A percentile compares a stretch with the other conserved stretches of the same genome.
Evolutionary conservation across 306 rosid species (phyloP).

Genomic region (Vigna radiata): DNA sequence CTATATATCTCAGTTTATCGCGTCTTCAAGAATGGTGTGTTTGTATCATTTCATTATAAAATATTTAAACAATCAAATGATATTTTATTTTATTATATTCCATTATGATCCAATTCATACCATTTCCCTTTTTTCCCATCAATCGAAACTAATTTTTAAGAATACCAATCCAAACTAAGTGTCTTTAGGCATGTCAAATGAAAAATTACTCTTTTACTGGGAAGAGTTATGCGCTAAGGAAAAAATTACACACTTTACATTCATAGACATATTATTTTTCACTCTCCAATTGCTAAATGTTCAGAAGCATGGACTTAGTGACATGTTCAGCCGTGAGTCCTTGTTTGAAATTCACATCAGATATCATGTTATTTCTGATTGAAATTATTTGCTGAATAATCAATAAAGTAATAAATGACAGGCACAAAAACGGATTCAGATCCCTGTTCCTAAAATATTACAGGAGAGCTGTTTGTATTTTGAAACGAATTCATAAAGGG

Average conservation of each 20-base stretch:
- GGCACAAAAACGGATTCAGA: constrained; percentile 8
- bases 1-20: no score
- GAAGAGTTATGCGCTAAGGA: not conserved
- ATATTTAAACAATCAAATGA: not conserved
- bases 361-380: not conserved
- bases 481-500: not conserved
- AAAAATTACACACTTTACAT: no score
- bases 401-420: not conserved
- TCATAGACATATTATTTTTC: no score
- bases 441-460: constrained; percentile 19
- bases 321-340: not conserved
- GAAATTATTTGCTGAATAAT: constrained; percentile 25
- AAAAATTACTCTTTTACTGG: not conserved
- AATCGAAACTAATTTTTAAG: no score
- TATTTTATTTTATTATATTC: not conserved
- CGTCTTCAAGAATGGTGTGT: no score
- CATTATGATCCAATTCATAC: no score
- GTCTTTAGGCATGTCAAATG: no score
- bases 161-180: no score
- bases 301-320: not conserved
- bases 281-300: no score
- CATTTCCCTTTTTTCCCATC: no score
- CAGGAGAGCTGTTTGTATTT: not conserved
- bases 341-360: not conserved
- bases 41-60: no score